A percentile compares a stretch with the other conserved stretches of the same genome.
Evolutionary conservation across 1,284 basidiomycete species (phyloP).

Genomic region (Heterobasidion annosum): DNA sequence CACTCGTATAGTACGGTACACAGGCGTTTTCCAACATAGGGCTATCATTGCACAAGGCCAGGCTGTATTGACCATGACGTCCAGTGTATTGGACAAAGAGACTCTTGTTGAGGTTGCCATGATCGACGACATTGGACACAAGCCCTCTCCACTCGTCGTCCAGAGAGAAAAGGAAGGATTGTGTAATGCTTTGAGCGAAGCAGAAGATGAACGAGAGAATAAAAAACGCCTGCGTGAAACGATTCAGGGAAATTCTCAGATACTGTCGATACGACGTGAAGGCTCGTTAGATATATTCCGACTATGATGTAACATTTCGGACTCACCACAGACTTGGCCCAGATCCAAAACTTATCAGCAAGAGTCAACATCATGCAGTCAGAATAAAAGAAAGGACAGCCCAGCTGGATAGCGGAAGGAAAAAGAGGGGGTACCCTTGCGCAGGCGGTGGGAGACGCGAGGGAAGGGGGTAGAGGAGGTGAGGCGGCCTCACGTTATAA

Average conservation of each 20-base stretch:
- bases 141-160: constrained; percentile 33
- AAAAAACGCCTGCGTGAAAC: constrained; percentile 37
- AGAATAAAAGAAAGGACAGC: background rate
- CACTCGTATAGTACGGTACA: constrained; percentile 15
- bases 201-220: constrained; percentile 24
- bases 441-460: too few relatives aligned
- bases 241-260: constrained; percentile 23
- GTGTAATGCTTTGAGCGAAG: constrained; percentile 29
- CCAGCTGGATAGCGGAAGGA: background rate
- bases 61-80: constrained; percentile 19
- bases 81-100: constrained; percentile 33
- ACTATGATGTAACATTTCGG: background rate
- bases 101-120: constrained; percentile 25
- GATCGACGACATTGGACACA: constrained; percentile 26
- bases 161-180: constrained; percentile 37
- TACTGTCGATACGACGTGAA: constrained; percentile 15
- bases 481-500: too few relatives aligned
- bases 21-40: constrained; percentile 22
- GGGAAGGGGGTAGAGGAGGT: too few relatives aligned
- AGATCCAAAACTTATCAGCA: background rate
- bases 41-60: constrained; percentile 39
- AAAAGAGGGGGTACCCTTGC: background rate
- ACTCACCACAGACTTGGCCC: constrained; percentile 1
- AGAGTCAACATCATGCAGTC: background rate
- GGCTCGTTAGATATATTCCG: background rate